These are phyloP conservation scores for Boletus patriciae DNA, from an alignment of 768 basidiomycete genomes.

Conservation along the genomic window DNA sequence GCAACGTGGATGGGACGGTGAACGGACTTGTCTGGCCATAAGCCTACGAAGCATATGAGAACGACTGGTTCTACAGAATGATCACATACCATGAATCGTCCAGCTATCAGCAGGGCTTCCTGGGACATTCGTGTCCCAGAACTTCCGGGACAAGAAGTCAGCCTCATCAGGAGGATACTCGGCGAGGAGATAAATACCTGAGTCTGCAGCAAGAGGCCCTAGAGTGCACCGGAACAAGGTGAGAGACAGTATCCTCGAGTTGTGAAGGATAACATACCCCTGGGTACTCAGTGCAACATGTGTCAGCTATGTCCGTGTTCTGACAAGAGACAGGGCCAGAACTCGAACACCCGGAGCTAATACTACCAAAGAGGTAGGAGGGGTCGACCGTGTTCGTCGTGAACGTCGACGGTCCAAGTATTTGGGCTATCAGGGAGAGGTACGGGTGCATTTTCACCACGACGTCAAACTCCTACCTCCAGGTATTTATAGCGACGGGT, in stretches of 20 bases:
- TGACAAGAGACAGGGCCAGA: conserved; percentile 55
- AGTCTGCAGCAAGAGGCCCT: conserved; percentile 63
- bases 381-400: conserved; percentile 21
- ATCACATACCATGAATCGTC: conserved; percentile 67
- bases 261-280: conserved; percentile 45
- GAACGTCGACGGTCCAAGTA: conserved; percentile 23
- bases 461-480: not conserved
- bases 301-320: conserved; percentile 44
- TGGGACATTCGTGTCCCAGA: conserved; percentile 69
- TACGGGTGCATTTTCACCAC: conserved; percentile 17
- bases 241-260: not conserved
- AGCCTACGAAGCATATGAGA: conserved; percentile 39
- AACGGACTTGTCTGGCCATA: conserved; percentile 66
- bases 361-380: conserved; percentile 30
- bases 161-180: not conserved
- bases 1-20: not conserved
- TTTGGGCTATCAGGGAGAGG: conserved; percentile 22
- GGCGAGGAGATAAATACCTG: conserved; percentile 35
- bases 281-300: conserved; percentile 67
- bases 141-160: conserved; percentile 39
- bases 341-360: conserved; percentile 54
- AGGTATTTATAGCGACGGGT: conserved; percentile 6
- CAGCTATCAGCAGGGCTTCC: conserved; percentile 67
- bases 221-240: not conserved
- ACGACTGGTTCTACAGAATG: not conserved